A percentile compares a stretch with the other conserved stretches of the same genome.
Evolutionary conservation across 2,329 filamentous ascomycete species (phyloP).

Genomic region (Didymella pomorum): DNA sequence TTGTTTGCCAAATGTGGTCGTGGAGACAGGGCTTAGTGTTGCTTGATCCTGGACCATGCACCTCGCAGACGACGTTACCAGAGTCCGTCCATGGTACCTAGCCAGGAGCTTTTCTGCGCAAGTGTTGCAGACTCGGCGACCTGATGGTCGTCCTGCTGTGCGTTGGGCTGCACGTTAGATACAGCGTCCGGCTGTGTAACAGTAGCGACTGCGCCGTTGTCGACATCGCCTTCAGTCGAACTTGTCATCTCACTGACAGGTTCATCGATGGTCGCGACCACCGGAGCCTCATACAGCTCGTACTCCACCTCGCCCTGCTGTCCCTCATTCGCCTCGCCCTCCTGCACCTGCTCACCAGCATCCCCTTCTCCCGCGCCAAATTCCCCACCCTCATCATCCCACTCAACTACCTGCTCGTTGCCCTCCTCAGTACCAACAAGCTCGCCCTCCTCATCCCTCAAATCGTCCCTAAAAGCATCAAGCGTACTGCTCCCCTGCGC

Average conservation of each 20-base stretch:
- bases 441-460: slow-evolving; percentile 3
- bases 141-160: not conserved
- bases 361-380: not conserved
- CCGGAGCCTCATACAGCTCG: not conserved
- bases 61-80: not conserved
- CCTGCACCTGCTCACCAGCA: not conserved
- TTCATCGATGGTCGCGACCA: not conserved
- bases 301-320: not conserved
- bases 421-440: not conserved
- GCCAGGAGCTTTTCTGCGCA: not conserved
- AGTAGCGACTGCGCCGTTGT: not conserved
- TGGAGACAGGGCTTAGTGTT: not conserved
- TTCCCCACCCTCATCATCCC: slow-evolving; percentile 3
- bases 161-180: not conserved
- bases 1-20: not conserved
- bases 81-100: not conserved
- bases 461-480: not conserved
- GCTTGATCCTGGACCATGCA: not conserved
- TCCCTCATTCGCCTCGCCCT: not conserved
- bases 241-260: not conserved
- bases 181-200: not conserved
- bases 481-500: not conserved
- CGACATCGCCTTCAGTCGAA: not conserved
- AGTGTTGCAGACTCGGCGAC: not conserved
- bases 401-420: not conserved